Evolutionary conservation across 1,284 basidiomycete genomes (phyloP).

Genomic region (Acaromyces ingoldii): DNA sequence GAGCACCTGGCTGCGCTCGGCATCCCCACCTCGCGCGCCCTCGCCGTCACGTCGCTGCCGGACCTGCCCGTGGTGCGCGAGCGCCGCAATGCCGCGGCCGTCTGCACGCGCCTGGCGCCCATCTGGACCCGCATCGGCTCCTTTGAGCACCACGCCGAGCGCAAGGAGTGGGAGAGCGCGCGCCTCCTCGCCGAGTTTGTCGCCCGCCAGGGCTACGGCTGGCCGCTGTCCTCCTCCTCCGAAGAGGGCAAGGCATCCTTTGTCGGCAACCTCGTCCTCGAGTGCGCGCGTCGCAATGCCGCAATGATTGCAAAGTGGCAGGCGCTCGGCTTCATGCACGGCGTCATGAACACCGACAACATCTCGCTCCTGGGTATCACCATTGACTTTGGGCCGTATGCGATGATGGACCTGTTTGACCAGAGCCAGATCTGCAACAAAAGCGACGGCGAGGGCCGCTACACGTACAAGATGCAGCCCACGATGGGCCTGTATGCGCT

Average conservation of each 20-base stretch:
- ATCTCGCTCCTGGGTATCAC: conserved; percentile 76
- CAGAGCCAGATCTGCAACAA: conserved; percentile 86
- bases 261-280: conserved; percentile 28
- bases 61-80: conserved; percentile 73
- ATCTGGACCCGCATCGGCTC: conserved; percentile 88
- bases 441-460: conserved; percentile 76
- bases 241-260: conserved; percentile 28
- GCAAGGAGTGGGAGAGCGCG: conserved; percentile 58
- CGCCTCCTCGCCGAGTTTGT: conserved; percentile 59
- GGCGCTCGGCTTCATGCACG: conserved; percentile 53
- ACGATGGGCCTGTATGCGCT: conserved; percentile 55
- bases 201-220: conserved; percentile 61
- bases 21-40: conserved; percentile 82
- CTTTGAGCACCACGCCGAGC: conserved; percentile 75
- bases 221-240: no score
- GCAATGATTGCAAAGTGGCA: conserved; percentile 91
- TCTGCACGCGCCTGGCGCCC: conserved; percentile 78
- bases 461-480: conserved; percentile 63
- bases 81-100: conserved; percentile 68
- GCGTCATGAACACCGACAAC: conserved; percentile 87
- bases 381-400: conserved; percentile 76
- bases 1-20: conserved; percentile 77
- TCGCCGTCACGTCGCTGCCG: conserved; percentile 74
- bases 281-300: conserved; percentile 70
- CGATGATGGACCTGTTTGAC: conserved; percentile 74